These are phyloP conservation scores for Pichiaceae sp. DNA, from an alignment of 1,139 yeast genomes.

Conservation along the genomic window DNA sequence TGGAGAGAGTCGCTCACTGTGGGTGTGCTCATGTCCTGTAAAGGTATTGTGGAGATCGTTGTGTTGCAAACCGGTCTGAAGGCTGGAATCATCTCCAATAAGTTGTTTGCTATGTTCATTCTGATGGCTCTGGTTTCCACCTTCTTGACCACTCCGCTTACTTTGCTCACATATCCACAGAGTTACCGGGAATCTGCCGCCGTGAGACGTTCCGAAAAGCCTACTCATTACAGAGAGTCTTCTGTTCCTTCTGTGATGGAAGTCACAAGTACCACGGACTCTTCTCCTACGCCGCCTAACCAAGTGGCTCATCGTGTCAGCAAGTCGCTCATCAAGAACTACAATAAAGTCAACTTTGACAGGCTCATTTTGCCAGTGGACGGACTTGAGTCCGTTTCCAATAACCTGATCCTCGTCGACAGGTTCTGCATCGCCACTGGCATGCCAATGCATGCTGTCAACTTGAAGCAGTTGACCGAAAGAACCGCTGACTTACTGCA, in stretches of 20 bases:
- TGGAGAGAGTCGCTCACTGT: conserved; percentile 71
- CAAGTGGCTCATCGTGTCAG: not conserved
- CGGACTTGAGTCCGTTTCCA: conserved; percentile 20
- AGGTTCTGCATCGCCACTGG: conserved; percentile 16
- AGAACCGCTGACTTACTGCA: conserved; percentile 63
- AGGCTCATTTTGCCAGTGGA: conserved; percentile 19
- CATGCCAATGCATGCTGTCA: conserved; percentile 43
- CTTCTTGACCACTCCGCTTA: conserved; percentile 65
- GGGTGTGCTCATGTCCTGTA: conserved; percentile 81
- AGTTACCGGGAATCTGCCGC: conserved; percentile 48
- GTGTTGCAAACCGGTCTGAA: conserved; percentile 67
- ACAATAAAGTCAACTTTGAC: conserved; percentile 10
- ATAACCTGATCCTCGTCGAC: conserved; percentile 19
- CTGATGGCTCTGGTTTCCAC: conserved; percentile 75
- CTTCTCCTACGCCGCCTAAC: not conserved
- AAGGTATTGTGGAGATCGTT: conserved; percentile 78
- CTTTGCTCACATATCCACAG: conserved; percentile 51
- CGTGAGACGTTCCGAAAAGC: conserved; percentile 10
- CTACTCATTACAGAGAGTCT: conserved; percentile 3
- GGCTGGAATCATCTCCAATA: conserved; percentile 55
- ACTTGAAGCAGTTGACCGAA: conserved; percentile 51
- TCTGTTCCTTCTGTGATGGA: not conserved
- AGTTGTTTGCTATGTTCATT: conserved; percentile 70
- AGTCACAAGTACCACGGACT: conserved; percentile 1
- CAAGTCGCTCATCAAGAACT: conserved; percentile 3